Evolutionary conservation across 2,329 filamentous ascomycete species (phyloP).

Genomic region (Neopestalotiopsis clavispora): DNA sequence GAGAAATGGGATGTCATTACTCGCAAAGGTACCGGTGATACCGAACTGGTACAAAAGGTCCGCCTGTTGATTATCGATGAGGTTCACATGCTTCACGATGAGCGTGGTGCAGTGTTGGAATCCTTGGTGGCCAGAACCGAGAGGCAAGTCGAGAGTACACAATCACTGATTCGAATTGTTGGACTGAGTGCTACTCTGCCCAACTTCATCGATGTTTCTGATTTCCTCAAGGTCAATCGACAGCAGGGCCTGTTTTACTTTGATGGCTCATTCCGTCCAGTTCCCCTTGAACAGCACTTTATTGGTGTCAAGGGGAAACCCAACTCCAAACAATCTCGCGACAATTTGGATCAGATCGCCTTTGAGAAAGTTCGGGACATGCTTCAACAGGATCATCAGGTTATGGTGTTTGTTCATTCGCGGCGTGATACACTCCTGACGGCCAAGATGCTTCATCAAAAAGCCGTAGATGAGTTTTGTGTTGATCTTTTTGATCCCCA

Average conservation of each 20-base stretch:
- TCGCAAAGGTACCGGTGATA: slow-evolving; percentile 94
- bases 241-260: slow-evolving; percentile 96
- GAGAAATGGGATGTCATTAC: slow-evolving; percentile 99
- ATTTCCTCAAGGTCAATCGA: slow-evolving; percentile 95
- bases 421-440: slow-evolving; percentile 91
- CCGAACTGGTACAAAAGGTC: slow-evolving; percentile 96
- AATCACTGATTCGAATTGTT: slow-evolving; percentile 94
- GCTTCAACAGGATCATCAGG: slow-evolving; percentile 88
- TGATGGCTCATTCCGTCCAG: slow-evolving; percentile 91
- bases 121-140: slow-evolving; percentile 94
- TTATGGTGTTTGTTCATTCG: slow-evolving; percentile 99
- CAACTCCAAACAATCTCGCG: slow-evolving; percentile 78
- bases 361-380: slow-evolving; percentile 97
- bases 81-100: slow-evolving; percentile 99
- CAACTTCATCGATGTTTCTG: slow-evolving; percentile 95
- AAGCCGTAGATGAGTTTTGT: slow-evolving; percentile 81
- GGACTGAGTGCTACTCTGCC: slow-evolving; percentile 94
- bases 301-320: slow-evolving; percentile 93
- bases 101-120: slow-evolving; percentile 93
- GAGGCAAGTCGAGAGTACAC: slow-evolving; percentile 95
- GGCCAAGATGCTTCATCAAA: slow-evolving; percentile 83
- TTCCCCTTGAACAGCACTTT: slow-evolving; percentile 96
- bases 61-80: slow-evolving; percentile 96
- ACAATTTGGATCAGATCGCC: slow-evolving; percentile 84
- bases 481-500: slow-evolving; percentile 83